These are phyloP conservation scores for Dioszegia aurantiaca DNA, from an alignment of 768 basidiomycete species.

Conservation along the genomic window DNA sequence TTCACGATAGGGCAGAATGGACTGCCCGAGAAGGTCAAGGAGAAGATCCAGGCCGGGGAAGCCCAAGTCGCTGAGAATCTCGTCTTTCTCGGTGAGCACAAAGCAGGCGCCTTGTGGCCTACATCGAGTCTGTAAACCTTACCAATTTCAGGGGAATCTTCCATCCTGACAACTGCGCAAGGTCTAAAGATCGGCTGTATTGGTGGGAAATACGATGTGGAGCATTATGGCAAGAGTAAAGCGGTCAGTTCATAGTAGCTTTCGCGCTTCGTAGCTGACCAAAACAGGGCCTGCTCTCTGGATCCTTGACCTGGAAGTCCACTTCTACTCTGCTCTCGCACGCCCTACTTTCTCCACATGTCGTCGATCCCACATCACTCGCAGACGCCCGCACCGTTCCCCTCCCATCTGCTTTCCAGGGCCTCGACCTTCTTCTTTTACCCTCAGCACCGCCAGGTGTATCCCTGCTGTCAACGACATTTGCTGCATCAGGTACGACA, in stretches of 20 bases:
- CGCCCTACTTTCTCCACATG: slow-evolving; percentile 20
- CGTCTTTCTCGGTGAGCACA: slow-evolving; percentile 72
- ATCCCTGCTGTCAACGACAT: slow-evolving; percentile 57
- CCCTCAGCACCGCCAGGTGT: slow-evolving; percentile 62
- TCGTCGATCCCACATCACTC: slow-evolving; percentile 55
- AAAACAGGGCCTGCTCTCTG: slow-evolving; percentile 27
- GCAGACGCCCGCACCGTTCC: slow-evolving; percentile 65
- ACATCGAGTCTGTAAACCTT: slow-evolving; percentile 2
- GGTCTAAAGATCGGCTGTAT: slow-evolving; percentile 79
- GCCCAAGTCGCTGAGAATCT: slow-evolving; percentile 80
- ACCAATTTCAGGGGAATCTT: slow-evolving; percentile 66
- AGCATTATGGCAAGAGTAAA: slow-evolving; percentile 27
- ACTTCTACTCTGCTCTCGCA: slow-evolving; percentile 52
- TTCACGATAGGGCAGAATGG: slow-evolving; percentile 82
- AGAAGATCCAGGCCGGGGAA: slow-evolving; percentile 69
- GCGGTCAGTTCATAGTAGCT: background rate
- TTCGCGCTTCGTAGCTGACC: background rate
- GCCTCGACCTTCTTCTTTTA: slow-evolving; percentile 65
- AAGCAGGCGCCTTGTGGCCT: background rate
- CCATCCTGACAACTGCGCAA: slow-evolving; percentile 71
- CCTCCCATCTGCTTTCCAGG: slow-evolving; percentile 67
- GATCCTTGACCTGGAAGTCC: slow-evolving; percentile 24
- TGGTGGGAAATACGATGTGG: slow-evolving; percentile 68
- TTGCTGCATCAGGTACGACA: slow-evolving; percentile 55
- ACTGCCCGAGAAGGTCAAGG: slow-evolving; percentile 68